Base-by-base conservation (phyloP, 768 basidiomycete species). In the Hericium erinaceus region DNA sequence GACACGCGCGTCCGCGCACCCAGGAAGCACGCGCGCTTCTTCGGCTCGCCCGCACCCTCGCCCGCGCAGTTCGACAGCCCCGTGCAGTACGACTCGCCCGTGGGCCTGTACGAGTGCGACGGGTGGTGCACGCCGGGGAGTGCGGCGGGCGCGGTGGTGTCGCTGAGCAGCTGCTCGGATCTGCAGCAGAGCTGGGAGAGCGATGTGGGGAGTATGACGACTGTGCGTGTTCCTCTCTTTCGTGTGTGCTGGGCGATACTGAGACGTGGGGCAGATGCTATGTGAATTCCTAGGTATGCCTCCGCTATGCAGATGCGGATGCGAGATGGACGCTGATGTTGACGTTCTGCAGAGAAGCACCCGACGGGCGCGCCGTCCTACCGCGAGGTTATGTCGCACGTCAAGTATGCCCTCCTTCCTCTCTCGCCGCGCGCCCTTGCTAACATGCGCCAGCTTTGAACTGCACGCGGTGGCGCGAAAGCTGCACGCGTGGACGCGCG, bases 101-200 rank as follows among this genome's bases (percentile, higher is more conserved):
- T 22, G 1, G 22, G 22, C 22, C 22, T 22, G 22, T 22, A 22
- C 22, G 22, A 22, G 22, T 22, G 22, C 22, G 22, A 22, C 22
- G 22, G 22, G 22, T 22, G 22, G 22, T 22, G 22, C 22, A 22
- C 22, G 22, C 22, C 22, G 22, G 22, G 22, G 22, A 22, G 22
- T 22, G 22, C 22, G 22, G 22, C 22, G 39, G 22, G 39, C 11
- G 40, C 40, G 54, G 39, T 58, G 12, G 55, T 58, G 55, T 65
- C 64, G 2, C 38, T 67, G 4, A 62, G 66, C 1, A 61, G 64
- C 0, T 67, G 66, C 39, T 58, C 62, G 40, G 67, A 68, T 37
- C 39, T 57, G 38, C 67, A 67, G 50, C 56, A 39, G 37, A 52
- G 62, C 7, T 68, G 62, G 61, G 67, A 67, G 40, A 18, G 54